Conservation (phyloP, 495 filamentous ascomycete genomes). For the Podospora fimiseda region DNA sequence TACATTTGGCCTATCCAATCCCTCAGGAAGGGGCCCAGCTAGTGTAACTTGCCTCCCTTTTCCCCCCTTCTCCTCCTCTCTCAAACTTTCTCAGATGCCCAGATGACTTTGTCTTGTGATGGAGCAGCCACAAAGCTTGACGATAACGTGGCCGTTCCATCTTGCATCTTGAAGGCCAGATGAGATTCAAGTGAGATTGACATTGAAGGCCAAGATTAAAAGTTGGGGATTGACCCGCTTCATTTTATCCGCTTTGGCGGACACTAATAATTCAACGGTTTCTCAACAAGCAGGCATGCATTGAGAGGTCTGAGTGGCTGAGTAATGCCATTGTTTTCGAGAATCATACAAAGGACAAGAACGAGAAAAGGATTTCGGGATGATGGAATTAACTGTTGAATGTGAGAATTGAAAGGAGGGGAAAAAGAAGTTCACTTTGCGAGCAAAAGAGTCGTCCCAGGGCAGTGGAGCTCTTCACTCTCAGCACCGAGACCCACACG, state of each 20-base stretch:
- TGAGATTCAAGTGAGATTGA: neutral
- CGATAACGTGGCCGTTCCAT: neutral
- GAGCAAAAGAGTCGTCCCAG: too few relatives aligned
- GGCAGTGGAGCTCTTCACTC: slow-evolving; percentile 6
- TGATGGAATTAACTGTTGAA: too few relatives aligned
- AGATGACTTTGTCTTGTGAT: neutral
- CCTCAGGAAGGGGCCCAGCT: neutral
- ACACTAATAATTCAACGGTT: slow-evolving; percentile 4
- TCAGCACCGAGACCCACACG: slow-evolving; percentile 6
- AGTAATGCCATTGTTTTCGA: neutral
- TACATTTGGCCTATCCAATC: neutral
- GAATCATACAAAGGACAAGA: neutral
- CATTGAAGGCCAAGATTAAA: neutral
- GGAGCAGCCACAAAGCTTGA: slow-evolving; percentile 21
- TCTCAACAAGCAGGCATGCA: slow-evolving; percentile 4
- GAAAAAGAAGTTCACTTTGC: too few relatives aligned
- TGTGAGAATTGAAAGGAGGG: too few relatives aligned
- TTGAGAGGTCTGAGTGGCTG: neutral
- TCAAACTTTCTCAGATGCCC: neutral
- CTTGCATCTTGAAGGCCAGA: neutral
- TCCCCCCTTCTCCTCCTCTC: neutral
- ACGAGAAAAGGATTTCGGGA: neutral
- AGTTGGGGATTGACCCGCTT: neutral
- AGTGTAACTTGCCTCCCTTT: neutral
- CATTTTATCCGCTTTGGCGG: slow-evolving; percentile 2